Base-by-base conservation (phyloP, 805 yeast genomes). In the Starmera pachycereana region DNA sequence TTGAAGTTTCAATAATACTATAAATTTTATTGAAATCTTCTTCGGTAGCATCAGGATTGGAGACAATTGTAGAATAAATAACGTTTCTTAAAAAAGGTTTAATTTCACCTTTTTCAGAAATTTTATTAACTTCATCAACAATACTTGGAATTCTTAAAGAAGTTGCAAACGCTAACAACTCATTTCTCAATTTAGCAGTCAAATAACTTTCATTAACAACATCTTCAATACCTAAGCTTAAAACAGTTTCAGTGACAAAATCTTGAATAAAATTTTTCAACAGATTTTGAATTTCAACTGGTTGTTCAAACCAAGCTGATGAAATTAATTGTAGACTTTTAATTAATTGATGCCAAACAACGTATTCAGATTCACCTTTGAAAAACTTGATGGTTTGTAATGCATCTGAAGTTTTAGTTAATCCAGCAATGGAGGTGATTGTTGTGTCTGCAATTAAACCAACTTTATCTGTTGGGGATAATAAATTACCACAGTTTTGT, bases 401-500 rank as follows among this genome's bases (percentile, higher is more conserved):
- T 50, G 78, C 71, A 49, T 72, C 76, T 7, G 76, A 65, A 16
- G 88, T 74, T 25, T 77, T 64, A 36, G 79, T 70, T 49, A 72
- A 66, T 14, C 92, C 92, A 13, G 90, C 78, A 19, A 78, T 62
- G 6, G 89, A 74, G 46, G 82, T 68, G 6, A 82, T 70, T 29
- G 71, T 72, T 27, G 81, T 79, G 60, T 84, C 94, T 28, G 87
- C 78, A 32, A 83, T 79, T 46, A 81, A 68, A 33, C 89, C 90
- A 42, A 78, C 75, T 56, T 84, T 74, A 57, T 84, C 94, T 52
- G 79, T 81, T 19, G 77, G 75, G 10, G 85, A 67, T 45, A 84
- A 66, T 49, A 68, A 66, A 37, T 69, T 72, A 44, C 71, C 70
- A 22, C 72, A 73, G 37, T 69, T 52, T 22, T 22, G 4, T 39